Evolutionary conservation across 2,329 filamentous ascomycete species (phyloP).

Genomic region (Fusarium verticillioides): DNA sequence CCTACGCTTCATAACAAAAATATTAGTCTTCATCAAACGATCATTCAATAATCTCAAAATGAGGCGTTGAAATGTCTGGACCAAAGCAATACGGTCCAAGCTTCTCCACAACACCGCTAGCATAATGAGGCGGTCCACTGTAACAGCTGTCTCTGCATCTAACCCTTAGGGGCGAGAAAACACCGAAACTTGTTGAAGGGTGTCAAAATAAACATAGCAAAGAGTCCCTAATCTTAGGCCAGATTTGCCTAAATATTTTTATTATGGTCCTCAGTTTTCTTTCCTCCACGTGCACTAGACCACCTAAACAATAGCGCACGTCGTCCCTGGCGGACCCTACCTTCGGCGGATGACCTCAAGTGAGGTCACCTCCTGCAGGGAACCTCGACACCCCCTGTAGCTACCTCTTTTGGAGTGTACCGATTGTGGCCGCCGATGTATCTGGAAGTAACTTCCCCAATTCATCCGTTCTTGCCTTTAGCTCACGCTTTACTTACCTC

Average conservation of each 20-base stretch:
- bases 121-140: slow-evolving; percentile 19
- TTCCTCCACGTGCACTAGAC: slow-evolving; percentile 3
- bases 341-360: slow-evolving; percentile 30
- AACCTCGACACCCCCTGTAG: not conserved
- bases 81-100: slow-evolving; percentile 15
- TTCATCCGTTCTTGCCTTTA: slow-evolving; percentile 26
- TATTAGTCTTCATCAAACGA: not conserved
- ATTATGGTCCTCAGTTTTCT: not conserved
- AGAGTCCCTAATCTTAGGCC: not conserved
- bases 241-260: not conserved
- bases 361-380: slow-evolving; percentile 27
- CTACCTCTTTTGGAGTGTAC: not conserved
- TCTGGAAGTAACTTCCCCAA: slow-evolving; percentile 7
- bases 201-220: not conserved
- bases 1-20: not conserved
- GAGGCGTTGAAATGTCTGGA: slow-evolving; percentile 26
- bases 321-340: slow-evolving; percentile 37
- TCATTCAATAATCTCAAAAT: slow-evolving; percentile 20
- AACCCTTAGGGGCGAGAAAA: not conserved
- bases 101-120: slow-evolving; percentile 22
- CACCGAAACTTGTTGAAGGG: not conserved
- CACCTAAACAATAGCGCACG: slow-evolving; percentile 35
- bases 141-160: slow-evolving; percentile 23
- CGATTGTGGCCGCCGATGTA: not conserved
- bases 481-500: slow-evolving; percentile 23